A percentile compares a stretch with the other conserved stretches of the same genome.
These are phyloP conservation scores for Dichotomopilus funicola DNA, from an alignment of 2,329 filamentous ascomycete genomes.

Conservation along the genomic window DNA sequence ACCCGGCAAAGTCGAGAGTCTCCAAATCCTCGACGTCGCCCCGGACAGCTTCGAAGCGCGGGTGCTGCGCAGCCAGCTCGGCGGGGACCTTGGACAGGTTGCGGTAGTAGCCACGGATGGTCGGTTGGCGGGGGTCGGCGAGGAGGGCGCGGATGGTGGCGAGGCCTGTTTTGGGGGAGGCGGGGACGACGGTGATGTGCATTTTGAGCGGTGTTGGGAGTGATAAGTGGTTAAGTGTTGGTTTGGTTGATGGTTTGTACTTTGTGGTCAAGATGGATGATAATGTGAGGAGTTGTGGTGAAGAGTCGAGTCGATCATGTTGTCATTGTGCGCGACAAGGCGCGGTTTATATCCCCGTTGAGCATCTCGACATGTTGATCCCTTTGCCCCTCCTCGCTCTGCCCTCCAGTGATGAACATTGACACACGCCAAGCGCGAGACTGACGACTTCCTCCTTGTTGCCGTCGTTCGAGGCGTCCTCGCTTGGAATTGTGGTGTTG, in stretches of 20 bases:
- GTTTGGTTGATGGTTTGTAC: background rate
- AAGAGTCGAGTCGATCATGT: too few relatives aligned
- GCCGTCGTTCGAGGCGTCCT: too few relatives aligned
- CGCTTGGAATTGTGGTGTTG: too few relatives aligned
- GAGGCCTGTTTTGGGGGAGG: conserved; percentile 28
- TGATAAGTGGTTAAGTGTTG: background rate
- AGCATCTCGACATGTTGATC: too few relatives aligned
- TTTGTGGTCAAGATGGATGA: background rate
- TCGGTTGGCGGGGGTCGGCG: conserved; percentile 12
- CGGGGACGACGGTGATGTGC: conserved; percentile 29
- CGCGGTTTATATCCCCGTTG: too few relatives aligned
- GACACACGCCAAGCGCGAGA: too few relatives aligned
- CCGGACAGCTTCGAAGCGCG: conserved; percentile 26
- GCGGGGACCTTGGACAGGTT: conserved; percentile 25
- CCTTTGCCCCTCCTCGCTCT: too few relatives aligned
- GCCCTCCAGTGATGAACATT: too few relatives aligned
- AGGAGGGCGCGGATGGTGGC: conserved; percentile 29
- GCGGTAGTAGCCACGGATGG: conserved; percentile 28
- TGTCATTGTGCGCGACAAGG: too few relatives aligned
- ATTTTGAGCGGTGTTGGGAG: conserved; percentile 11
- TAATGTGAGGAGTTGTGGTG: background rate
- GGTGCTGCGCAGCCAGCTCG: conserved; percentile 22
- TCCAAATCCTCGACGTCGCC: conserved; percentile 27
- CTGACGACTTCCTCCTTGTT: too few relatives aligned
- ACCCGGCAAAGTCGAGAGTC: conserved; percentile 28